Base-by-base conservation (phyloP, 2,329 filamentous ascomycete genomes). In the Cladosporium sp. region DNA sequence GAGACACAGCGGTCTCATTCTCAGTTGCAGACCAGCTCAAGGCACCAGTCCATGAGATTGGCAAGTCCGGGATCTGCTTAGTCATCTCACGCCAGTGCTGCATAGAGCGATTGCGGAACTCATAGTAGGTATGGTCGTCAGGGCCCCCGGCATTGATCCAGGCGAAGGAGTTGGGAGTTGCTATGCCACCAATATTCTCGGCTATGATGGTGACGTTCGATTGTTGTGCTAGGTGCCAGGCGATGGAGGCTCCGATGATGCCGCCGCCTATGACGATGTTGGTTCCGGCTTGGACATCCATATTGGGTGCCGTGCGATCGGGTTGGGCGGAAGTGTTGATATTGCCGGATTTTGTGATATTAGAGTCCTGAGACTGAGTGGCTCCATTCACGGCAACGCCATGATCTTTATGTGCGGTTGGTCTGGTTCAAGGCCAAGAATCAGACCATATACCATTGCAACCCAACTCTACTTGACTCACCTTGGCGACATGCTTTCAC, bases 81-180 rank as follows among this genome's bases (percentile, higher is more conserved):
- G 42, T 34, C 4, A 49, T 56, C 20, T 56, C 52, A 12, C 20
- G 20, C 52, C 52, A 56, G 30, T 49, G 52, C 22, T 56, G 19
- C 52, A 56, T 49, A 9, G 52, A 56, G 42, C 52, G 52, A 11
- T 56, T 34, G 14, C 52, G 52, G 52, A 56, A 56, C 12, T 56
- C 52, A 38, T 56, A 56, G 42, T 56, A 56, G 4, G 42, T 17
- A 6, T 15, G 22, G 6, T 37, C 28, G 15, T 17, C 34, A 12
- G 30, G 19, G 19, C 30, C 19, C 8, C 20, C 52, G 2, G 52
- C 28, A 36, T 58, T 51, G 43, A 58, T 58, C 47, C 43, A 51
- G 5, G 55, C 45, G 37, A 58, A 58, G 11, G 25, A 38, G 45
- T 58, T 58, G 34, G 47, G 55, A 1, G 47, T 51, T 20, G 55